phyloP scores from a whole-genome alignment of 768 basidiomycete species.

The Kwoniella newhampshirensis region DNA sequence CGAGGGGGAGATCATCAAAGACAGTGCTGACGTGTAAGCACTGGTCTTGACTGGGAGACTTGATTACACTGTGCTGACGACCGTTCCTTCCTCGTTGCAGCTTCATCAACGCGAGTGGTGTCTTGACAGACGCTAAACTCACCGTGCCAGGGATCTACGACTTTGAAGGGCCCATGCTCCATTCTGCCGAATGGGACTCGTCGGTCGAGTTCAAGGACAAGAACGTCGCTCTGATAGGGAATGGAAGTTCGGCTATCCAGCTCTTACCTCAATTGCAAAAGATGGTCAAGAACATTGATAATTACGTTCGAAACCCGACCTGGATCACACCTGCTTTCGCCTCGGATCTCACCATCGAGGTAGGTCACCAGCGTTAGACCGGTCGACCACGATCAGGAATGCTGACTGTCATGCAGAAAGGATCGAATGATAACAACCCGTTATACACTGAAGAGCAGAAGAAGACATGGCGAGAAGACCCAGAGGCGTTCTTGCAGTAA shows the following conservation, averaged over 20 bases:
- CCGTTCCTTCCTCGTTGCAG: neutral
- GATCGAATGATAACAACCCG: neutral
- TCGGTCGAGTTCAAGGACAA: neutral
- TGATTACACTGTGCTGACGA: no score
- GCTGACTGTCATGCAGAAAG: neutral
- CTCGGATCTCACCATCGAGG: neutral
- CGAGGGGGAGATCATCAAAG: neutral
- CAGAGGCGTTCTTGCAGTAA: neutral
- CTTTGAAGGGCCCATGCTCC: constrained; percentile 1
- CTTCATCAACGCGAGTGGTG: constrained; percentile 5
- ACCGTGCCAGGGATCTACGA: neutral
- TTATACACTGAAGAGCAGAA: neutral
- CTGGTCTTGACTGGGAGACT: neutral
- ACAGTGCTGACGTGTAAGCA: neutral
- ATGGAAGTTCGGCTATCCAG: neutral
- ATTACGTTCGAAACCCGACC: neutral
- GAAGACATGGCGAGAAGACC: neutral
- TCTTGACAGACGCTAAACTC: constrained; percentile 1
- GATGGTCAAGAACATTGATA: constrained; percentile 2
- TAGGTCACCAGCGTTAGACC: neutral
- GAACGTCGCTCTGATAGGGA: constrained; percentile 1
- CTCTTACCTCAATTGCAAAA: constrained; percentile 2
- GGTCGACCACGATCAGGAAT: no score
- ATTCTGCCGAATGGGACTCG: constrained; percentile 1
- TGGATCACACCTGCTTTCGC: constrained; percentile 3